Conservation (phyloP, 2,329 filamentous ascomycete genomes). For the Hypocrella siamensis region DNA sequence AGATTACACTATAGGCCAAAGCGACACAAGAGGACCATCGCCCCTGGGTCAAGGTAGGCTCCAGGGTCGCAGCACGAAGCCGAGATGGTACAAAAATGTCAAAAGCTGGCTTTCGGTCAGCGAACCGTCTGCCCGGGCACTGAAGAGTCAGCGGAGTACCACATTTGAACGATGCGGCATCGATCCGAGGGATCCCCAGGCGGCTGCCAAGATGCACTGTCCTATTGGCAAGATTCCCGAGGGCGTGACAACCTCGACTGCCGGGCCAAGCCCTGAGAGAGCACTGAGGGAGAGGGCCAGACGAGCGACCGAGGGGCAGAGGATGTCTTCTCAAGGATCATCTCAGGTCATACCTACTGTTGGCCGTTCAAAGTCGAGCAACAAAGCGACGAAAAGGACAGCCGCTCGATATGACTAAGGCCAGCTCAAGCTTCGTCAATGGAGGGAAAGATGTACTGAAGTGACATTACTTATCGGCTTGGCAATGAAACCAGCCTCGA, state of each 20-base stretch:
- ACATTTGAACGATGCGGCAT: slow-evolving; percentile 28
- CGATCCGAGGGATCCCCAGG: slow-evolving; percentile 24
- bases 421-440: no score
- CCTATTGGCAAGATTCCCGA: slow-evolving; percentile 28
- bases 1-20: no score
- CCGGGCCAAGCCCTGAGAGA: slow-evolving; percentile 30
- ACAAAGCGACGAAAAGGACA: no score
- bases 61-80: slow-evolving; percentile 14
- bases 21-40: no score
- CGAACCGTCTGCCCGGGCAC: slow-evolving; percentile 33
- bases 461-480: no score
- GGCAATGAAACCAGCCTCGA: no score
- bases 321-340: slow-evolving; percentile 11
- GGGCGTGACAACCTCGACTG: slow-evolving; percentile 28
- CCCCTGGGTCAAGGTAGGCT: no score
- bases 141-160: slow-evolving; percentile 28
- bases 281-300: slow-evolving; percentile 18
- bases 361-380: slow-evolving; percentile 14
- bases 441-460: no score
- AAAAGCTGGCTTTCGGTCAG: slow-evolving; percentile 32
- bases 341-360: slow-evolving; percentile 20
- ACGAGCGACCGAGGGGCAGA: slow-evolving; percentile 14
- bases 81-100: slow-evolving; percentile 24
- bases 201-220: slow-evolving; percentile 28
- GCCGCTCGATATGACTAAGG: no score